Percentiles rank a stretch among this genome's conserved stretches.
Conservation (phyloP, 2,329 filamentous ascomycete genomes). For the Colletotrichum tropicicola region DNA sequence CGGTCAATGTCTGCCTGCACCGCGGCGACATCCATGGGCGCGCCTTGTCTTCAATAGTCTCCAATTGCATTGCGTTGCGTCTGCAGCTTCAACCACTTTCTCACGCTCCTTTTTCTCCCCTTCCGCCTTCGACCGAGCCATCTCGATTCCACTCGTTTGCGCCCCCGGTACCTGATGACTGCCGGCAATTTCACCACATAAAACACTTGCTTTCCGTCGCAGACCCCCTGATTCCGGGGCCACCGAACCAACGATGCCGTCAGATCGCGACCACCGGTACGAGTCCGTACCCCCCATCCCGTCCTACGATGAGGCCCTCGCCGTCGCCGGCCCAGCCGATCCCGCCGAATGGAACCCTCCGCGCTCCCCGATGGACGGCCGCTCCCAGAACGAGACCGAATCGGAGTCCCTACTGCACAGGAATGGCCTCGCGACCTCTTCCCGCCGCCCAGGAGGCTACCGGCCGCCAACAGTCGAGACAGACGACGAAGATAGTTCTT, state of each 20-base stretch:
- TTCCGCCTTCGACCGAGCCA: neutral
- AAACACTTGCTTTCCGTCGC: neutral
- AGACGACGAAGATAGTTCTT: constrained; percentile 71
- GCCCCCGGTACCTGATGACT: neutral
- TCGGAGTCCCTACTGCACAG: constrained; percentile 76
- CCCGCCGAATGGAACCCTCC: constrained; percentile 39
- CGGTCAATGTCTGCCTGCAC: constrained; percentile 23
- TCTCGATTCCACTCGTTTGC: constrained; percentile 8
- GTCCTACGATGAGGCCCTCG: constrained; percentile 52
- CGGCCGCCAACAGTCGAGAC: constrained; percentile 82
- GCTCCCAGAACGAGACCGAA: constrained; percentile 76
- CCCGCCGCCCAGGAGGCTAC: constrained; percentile 68
- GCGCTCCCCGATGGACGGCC: constrained; percentile 55
- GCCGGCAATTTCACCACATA: neutral
- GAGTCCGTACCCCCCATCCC: constrained; percentile 49
- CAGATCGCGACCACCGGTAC: constrained; percentile 37
- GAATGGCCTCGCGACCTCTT: constrained; percentile 47
- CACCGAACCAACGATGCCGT: constrained; percentile 23
- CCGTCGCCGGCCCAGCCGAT: constrained; percentile 44
- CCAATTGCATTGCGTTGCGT: constrained; percentile 17
- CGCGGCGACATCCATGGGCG: constrained; percentile 24
- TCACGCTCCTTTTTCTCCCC: constrained; percentile 16
- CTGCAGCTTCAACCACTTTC: neutral
- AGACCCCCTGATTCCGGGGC: neutral
- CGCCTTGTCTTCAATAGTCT: constrained; percentile 24